A percentile compares a stretch with the other conserved stretches of the same genome.
Conservation (phyloP, 495 filamentous ascomycete species). For the Xylaria acuta region DNA sequence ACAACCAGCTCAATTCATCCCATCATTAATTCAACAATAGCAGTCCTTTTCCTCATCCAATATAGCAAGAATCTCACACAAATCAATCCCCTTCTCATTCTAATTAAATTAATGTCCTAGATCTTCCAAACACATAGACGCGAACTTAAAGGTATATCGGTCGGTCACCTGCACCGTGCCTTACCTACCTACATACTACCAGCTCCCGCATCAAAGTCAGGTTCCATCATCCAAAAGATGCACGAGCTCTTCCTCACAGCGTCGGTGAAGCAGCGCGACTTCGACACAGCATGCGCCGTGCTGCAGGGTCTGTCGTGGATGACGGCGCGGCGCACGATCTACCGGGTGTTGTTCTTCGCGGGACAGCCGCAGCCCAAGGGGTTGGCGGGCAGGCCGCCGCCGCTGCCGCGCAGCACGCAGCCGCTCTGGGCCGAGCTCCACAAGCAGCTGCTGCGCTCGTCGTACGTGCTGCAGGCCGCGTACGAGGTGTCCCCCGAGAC, state of each 20-base stretch:
- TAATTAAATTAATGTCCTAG: background rate
- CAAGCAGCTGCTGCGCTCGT: constrained; percentile 45
- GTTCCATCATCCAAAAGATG: constrained; percentile 26
- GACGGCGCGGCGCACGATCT: constrained; percentile 42
- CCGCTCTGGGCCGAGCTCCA: constrained; percentile 50
- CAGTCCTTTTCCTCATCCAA: background rate
- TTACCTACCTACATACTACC: background rate
- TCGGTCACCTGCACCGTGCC: background rate
- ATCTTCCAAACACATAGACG: background rate
- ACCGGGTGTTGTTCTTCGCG: constrained; percentile 46
- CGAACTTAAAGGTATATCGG: background rate
- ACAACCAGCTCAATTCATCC: background rate
- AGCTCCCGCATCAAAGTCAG: background rate
- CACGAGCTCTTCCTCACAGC: constrained; percentile 54
- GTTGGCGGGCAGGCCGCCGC: constrained; percentile 38
- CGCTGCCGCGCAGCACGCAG: constrained; percentile 24
- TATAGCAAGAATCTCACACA: background rate
- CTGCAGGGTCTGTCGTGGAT: constrained; percentile 50
- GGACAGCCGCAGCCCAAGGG: constrained; percentile 44
- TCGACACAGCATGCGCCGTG: constrained; percentile 44
- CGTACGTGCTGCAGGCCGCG: constrained; percentile 48
- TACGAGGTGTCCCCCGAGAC: constrained; percentile 46
- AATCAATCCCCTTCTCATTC: background rate
- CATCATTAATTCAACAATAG: background rate
- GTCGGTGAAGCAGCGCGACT: constrained; percentile 42